phyloP scores from a whole-genome alignment of 106 monocot genomes.

The Dendrobium nobile region DNA sequence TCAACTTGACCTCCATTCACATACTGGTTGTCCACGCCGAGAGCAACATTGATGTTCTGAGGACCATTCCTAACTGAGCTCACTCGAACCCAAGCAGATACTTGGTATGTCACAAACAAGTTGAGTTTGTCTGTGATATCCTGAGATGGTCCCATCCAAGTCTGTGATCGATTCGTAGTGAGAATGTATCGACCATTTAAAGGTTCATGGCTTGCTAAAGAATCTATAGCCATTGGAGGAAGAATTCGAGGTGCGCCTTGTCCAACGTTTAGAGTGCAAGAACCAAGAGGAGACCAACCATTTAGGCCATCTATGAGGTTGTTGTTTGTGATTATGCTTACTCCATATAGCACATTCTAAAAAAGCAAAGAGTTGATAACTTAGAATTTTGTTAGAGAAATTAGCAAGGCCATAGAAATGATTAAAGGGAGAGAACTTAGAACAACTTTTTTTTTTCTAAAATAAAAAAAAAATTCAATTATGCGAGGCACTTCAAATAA shows the following conservation, averaged over 20 bases:
- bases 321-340: slow-evolving; percentile 70
- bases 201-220: slow-evolving; percentile 26
- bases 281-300: slow-evolving; percentile 72
- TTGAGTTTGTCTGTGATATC: slow-evolving; percentile 55
- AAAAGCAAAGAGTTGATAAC: slow-evolving; percentile 2
- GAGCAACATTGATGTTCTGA: slow-evolving; percentile 67
- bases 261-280: slow-evolving; percentile 48
- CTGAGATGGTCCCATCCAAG: slow-evolving; percentile 95
- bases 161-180: slow-evolving; percentile 47
- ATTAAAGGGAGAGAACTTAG: no score
- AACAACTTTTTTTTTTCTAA: no score
- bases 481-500: no score
- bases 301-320: slow-evolving; percentile 48
- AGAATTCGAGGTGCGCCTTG: slow-evolving; percentile 42
- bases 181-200: slow-evolving; percentile 48
- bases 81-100: slow-evolving; percentile 80
- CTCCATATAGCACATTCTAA: slow-evolving; percentile 61
- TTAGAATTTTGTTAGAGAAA: neutral
- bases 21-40: slow-evolving; percentile 69
- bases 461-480: no score
- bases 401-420: neutral
- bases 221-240: slow-evolving; percentile 37
- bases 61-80: slow-evolving; percentile 37
- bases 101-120: slow-evolving; percentile 58
- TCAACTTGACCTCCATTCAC: slow-evolving; percentile 76